These are phyloP conservation scores for Teratosphaeria zuluensis DNA, from an alignment of 2,329 filamentous ascomycete species.

Conservation along the genomic window DNA sequence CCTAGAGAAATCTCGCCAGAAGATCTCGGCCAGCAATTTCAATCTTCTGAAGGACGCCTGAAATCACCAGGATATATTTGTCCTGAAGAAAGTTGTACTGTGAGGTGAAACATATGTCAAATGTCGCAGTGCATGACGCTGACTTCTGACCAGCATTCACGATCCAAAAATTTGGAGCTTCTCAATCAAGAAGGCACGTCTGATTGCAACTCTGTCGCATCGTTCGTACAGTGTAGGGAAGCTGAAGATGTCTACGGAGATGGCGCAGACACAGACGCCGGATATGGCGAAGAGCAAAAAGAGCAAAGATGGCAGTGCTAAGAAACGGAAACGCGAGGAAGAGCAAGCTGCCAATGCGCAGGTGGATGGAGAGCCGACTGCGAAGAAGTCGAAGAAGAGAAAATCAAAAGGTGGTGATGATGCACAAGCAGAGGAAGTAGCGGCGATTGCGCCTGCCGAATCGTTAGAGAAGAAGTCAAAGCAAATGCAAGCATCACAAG, in stretches of 20 bases:
- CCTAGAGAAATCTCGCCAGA: not conserved
- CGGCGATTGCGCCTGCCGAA: not conserved
- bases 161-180: not conserved
- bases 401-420: constrained; percentile 1
- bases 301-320: constrained; percentile 29
- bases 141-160: not conserved
- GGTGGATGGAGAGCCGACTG: constrained; percentile 2
- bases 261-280: constrained; percentile 4
- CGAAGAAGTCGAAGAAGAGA: constrained; percentile 13
- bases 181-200: not conserved
- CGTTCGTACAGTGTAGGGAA: not conserved
- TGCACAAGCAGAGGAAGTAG: not conserved
- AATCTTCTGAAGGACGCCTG: not conserved
- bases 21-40: too few relatives aligned
- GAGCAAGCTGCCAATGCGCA: not conserved
- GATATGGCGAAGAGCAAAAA: constrained; percentile 25
- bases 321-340: constrained; percentile 7
- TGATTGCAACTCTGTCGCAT: not conserved
- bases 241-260: constrained; percentile 13
- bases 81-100: not conserved
- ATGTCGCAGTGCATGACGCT: not conserved
- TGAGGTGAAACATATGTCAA: not conserved
- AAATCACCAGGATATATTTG: not conserved
- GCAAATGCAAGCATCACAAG: not conserved
- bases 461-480: not conserved